phyloP scores from a whole-genome alignment of 1,284 basidiomycete genomes.

The Ustilago esculenta region DNA sequence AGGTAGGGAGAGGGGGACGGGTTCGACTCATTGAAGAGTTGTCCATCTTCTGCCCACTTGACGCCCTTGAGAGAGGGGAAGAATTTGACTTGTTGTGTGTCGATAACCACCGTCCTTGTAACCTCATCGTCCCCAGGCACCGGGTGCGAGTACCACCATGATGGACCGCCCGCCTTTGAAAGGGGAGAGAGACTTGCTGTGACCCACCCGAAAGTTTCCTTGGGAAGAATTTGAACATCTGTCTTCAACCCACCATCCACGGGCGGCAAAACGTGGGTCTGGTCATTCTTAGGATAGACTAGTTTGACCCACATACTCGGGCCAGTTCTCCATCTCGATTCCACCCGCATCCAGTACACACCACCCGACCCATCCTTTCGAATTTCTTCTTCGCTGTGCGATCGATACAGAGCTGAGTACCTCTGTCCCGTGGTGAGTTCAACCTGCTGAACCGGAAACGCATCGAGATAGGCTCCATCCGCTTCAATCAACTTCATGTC shows the following conservation, averaged over 20 bases:
- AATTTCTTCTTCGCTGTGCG: slow-evolving; percentile 21
- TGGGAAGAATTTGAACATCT: slow-evolving; percentile 16
- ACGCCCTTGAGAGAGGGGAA: slow-evolving; percentile 13
- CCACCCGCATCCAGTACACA: slow-evolving; percentile 50
- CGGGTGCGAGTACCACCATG: slow-evolving; percentile 9
- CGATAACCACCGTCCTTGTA: slow-evolving; percentile 41
- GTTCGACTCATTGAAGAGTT: slow-evolving; percentile 12
- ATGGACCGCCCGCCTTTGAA: background rate
- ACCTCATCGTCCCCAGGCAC: slow-evolving; percentile 42
- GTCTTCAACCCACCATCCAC: background rate
- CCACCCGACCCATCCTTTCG: slow-evolving; percentile 27
- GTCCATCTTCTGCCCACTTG: slow-evolving; percentile 33
- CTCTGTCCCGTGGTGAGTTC: slow-evolving; percentile 56
- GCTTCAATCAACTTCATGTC: slow-evolving; percentile 52
- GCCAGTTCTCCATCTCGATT: slow-evolving; percentile 39
- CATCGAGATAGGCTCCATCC: slow-evolving; percentile 50
- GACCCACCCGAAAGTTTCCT: slow-evolving; percentile 47
- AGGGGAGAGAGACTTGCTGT: slow-evolving; percentile 18
- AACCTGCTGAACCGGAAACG: slow-evolving; percentile 19
- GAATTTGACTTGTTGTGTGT: slow-evolving; percentile 44
- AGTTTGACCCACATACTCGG: slow-evolving; percentile 39
- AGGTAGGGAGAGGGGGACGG: slow-evolving; percentile 31
- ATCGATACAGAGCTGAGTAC: slow-evolving; percentile 43
- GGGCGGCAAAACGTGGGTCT: background rate
- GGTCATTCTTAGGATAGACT: slow-evolving; percentile 12